Percentiles rank a stretch among this genome's conserved stretches.
phyloP scores from a whole-genome alignment of 805 yeast genomes.

The Teunomyces panamensis region DNA sequence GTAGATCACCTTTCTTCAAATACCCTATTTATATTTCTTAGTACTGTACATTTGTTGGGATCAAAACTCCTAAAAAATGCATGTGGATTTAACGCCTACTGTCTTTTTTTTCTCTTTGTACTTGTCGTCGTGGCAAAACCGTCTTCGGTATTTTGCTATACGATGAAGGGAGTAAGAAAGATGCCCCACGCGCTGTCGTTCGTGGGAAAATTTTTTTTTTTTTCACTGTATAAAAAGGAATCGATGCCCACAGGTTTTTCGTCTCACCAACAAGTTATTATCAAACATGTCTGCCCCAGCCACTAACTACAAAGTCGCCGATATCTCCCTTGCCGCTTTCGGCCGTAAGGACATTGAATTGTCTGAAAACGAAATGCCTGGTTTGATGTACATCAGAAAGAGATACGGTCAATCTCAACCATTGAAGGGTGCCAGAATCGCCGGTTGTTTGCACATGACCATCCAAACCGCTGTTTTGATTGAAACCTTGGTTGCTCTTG shows the following conservation, averaged over 20 bases:
- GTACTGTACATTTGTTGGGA: background rate
- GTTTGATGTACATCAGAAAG: constrained; percentile 95
- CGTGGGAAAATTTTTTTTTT: constrained; percentile 5
- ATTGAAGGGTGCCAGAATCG: constrained; percentile 96
- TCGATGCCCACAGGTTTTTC: background rate
- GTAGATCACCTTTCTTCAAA: background rate
- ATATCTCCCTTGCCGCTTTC: constrained; percentile 97
- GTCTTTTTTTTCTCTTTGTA: too few relatives aligned
- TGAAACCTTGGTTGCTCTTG: constrained; percentile 94
- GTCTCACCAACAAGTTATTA: constrained; percentile 1
- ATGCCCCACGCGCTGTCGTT: background rate
- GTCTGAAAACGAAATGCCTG: constrained; percentile 99
- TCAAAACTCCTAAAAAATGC: background rate
- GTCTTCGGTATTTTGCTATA: background rate
- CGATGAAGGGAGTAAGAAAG: background rate
- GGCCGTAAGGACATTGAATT: constrained; percentile 99
- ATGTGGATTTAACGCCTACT: background rate
- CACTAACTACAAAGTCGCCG: constrained; percentile 89
- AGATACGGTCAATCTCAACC: constrained; percentile 92
- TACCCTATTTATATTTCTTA: background rate
- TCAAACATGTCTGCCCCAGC: constrained; percentile 40
- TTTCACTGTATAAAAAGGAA: background rate
- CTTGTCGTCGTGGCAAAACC: background rate
- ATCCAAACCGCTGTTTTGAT: constrained; percentile 98
- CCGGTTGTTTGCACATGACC: constrained; percentile 99